Conservation (phyloP, 768 basidiomycete species). For the Phanerochaete sordida region DNA sequence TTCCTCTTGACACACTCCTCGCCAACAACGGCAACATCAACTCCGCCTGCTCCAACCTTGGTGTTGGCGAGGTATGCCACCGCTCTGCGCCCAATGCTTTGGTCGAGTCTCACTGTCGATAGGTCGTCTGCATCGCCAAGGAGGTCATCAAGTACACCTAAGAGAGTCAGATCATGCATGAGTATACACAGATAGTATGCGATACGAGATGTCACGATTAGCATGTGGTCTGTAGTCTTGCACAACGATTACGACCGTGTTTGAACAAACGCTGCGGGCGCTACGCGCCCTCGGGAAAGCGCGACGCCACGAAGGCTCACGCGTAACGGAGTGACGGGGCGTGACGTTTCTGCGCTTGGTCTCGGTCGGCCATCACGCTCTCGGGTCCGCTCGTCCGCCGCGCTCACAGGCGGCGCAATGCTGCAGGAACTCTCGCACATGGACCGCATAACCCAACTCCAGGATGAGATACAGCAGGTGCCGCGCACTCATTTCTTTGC, state of each 20-base stretch:
- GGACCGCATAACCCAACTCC: conserved; percentile 94
- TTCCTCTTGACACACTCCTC: conserved; percentile 44
- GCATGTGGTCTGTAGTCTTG: no score
- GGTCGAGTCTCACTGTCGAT: neutral
- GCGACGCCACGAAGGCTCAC: neutral
- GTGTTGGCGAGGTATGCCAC: conserved; percentile 48
- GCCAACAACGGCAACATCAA: conserved; percentile 67
- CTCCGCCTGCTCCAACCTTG: conserved; percentile 48
- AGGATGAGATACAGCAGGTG: conserved; percentile 91
- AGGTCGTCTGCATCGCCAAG: neutral
- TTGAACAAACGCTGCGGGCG: no score
- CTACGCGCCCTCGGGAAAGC: no score
- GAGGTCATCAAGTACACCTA: neutral
- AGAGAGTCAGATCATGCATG: neutral
- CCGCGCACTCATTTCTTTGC: conserved; percentile 12
- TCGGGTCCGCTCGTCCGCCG: neutral
- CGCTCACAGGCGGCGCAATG: conserved; percentile 58
- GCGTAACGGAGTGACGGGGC: neutral
- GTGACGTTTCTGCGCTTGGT: neutral
- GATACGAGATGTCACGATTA: no score
- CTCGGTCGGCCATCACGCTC: neutral
- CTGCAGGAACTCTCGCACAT: conserved; percentile 91
- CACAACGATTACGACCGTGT: no score
- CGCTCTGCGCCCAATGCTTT: neutral
- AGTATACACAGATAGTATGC: no score